phyloP scores from a whole-genome alignment of 73 alveolate genomes.

The Paramecium caudatum region DNA sequence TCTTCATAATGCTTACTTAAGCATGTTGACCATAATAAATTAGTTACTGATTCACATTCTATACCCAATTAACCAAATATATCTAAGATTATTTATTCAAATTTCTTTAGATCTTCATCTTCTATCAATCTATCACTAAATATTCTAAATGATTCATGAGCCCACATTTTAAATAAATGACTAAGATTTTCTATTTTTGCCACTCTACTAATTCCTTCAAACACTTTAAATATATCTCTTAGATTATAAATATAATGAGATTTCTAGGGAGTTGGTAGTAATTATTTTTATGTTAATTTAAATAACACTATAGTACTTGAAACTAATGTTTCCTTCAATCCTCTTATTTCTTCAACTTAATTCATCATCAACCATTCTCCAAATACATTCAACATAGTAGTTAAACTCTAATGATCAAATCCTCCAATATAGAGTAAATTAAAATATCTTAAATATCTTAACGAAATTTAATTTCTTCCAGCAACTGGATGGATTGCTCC shows the following conservation, averaged over 20 bases:
- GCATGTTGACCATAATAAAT: slow-evolving; percentile 94
- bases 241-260: slow-evolving; percentile 89
- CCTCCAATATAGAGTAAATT: slow-evolving; percentile 79
- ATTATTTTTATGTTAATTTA: slow-evolving; percentile 54
- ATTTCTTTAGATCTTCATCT: slow-evolving; percentile 76
- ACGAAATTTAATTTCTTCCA: slow-evolving; percentile 78
- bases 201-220: slow-evolving; percentile 92
- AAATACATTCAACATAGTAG: slow-evolving; percentile 58
- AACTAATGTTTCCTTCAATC: slow-evolving; percentile 45
- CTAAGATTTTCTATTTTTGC: slow-evolving; percentile 72
- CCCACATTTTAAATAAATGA: slow-evolving; percentile 92
- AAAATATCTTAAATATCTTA: slow-evolving; percentile 85
- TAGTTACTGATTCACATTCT: slow-evolving; percentile 88
- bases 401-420: slow-evolving; percentile 76
- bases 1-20: slow-evolving; percentile 72
- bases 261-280: slow-evolving; percentile 97
- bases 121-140: slow-evolving; percentile 90
- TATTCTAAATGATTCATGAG: slow-evolving; percentile 96
- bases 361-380: slow-evolving; percentile 65
- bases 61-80: slow-evolving; percentile 89
- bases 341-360: slow-evolving; percentile 3
- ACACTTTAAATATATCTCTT: slow-evolving; percentile 96
- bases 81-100: slow-evolving; percentile 88
- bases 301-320: slow-evolving; percentile 20
- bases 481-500: slow-evolving; percentile 81